phyloP scores from a whole-genome alignment of 495 filamentous ascomycete genomes.

The Elasticomyces elasticus region DNA sequence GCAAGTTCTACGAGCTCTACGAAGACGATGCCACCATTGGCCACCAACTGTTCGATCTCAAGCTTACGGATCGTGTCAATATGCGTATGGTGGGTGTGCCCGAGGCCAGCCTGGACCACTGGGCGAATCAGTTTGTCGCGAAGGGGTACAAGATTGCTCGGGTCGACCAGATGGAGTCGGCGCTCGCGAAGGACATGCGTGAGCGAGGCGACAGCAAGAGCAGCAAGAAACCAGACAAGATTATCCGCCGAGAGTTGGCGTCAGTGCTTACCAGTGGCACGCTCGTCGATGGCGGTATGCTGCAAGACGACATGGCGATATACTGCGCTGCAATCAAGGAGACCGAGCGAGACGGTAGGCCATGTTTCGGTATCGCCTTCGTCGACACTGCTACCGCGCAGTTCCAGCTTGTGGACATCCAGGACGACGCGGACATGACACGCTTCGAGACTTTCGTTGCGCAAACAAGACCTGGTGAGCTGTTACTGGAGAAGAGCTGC shows the following conservation, averaged over 20 bases:
- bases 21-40: conserved; percentile 97
- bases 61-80: conserved; percentile 95
- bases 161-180: conserved; percentile 93
- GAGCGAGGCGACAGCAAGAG: conserved; percentile 57
- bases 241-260: conserved; percentile 83
- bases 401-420: conserved; percentile 83
- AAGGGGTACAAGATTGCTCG: conserved; percentile 94
- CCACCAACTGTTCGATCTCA: conserved; percentile 93
- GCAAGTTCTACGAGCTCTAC: conserved; percentile 98
- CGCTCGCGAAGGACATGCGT: conserved; percentile 94
- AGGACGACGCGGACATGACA: conserved; percentile 87
- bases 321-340: conserved; percentile 97
- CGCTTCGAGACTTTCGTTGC: conserved; percentile 98
- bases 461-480: conserved; percentile 79
- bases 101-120: conserved; percentile 78
- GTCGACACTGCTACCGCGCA: conserved; percentile 94
- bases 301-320: conserved; percentile 95
- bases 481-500: conserved; percentile 80
- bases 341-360: conserved; percentile 59
- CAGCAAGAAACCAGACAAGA: conserved; percentile 66
- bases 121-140: conserved; percentile 90
- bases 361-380: conserved; percentile 84
- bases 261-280: conserved; percentile 88
- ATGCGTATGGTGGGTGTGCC: conserved; percentile 98
- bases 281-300: conserved; percentile 89